Evolutionary conservation across 2,329 filamentous ascomycete genomes (phyloP).

Genomic region (Penicillium palitans): DNA sequence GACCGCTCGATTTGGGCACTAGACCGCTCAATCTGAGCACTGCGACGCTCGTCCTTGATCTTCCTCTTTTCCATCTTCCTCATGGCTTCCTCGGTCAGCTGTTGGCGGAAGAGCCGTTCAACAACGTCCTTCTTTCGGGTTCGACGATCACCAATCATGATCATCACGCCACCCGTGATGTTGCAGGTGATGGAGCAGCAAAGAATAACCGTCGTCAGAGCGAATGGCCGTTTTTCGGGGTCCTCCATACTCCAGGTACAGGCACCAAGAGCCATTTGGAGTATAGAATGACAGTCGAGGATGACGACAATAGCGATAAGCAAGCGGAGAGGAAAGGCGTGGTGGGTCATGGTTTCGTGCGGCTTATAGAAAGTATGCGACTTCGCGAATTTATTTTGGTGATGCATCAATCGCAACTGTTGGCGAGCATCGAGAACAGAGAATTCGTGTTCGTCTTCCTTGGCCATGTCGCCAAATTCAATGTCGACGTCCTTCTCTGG

Average conservation of each 20-base stretch:
- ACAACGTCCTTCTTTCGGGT: slow-evolving; percentile 85
- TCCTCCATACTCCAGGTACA: slow-evolving; percentile 79
- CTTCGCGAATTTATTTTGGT: slow-evolving; percentile 76
- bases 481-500: slow-evolving; percentile 47
- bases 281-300: slow-evolving; percentile 73
- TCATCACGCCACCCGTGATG: slow-evolving; percentile 72
- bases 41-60: slow-evolving; percentile 40
- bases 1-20: slow-evolving; percentile 3
- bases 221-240: slow-evolving; percentile 61
- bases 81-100: slow-evolving; percentile 68
- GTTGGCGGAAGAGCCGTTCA: slow-evolving; percentile 72
- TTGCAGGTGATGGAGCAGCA: slow-evolving; percentile 77
- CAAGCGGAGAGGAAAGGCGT: slow-evolving; percentile 72
- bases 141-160: slow-evolving; percentile 71
- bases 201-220: slow-evolving; percentile 77
- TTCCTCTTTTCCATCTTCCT: slow-evolving; percentile 55
- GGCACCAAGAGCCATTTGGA: slow-evolving; percentile 77
- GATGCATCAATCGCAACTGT: slow-evolving; percentile 69
- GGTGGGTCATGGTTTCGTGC: slow-evolving; percentile 79
- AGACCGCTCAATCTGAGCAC: slow-evolving; percentile 18
- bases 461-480: slow-evolving; percentile 44
- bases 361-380: slow-evolving; percentile 89
- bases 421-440: slow-evolving; percentile 66
- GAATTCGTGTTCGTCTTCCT: slow-evolving; percentile 55
- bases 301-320: slow-evolving; percentile 77